These are phyloP conservation scores for Boletellus sp. DNA, from an alignment of 768 basidiomycete species.

Conservation along the genomic window DNA sequence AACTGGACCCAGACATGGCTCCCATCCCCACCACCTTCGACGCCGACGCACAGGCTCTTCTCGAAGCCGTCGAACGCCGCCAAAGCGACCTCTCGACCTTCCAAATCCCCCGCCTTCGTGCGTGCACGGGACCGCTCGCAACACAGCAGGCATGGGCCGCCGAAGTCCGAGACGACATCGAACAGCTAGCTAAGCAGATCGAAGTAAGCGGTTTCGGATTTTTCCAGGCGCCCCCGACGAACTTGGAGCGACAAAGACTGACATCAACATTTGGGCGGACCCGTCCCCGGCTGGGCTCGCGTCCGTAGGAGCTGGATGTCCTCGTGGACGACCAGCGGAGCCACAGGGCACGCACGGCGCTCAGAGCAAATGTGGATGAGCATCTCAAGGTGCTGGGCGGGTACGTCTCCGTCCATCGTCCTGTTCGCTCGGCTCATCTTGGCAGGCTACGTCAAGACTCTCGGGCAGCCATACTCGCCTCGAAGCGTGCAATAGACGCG, in stretches of 20 bases:
- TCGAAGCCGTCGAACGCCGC: constrained; percentile 52
- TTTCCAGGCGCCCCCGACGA: constrained; percentile 1
- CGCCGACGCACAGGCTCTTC: constrained; percentile 45
- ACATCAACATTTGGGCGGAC: too few species aligned
- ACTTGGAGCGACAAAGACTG: too few species aligned
- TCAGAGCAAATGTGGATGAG: constrained; percentile 48
- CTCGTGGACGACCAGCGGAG: constrained; percentile 70
- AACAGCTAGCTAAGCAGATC: constrained; percentile 56
- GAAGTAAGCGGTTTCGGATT: constrained; percentile 48
- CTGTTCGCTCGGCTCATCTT: neutral
- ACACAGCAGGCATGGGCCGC: constrained; percentile 70
- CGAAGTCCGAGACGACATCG: constrained; percentile 76
- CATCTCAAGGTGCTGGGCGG: constrained; percentile 44
- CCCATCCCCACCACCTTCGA: constrained; percentile 56
- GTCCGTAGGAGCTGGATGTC: constrained; percentile 57
- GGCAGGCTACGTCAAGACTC: constrained; percentile 58
- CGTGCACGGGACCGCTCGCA: constrained; percentile 64
- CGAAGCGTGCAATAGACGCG: constrained; percentile 70
- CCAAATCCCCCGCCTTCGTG: constrained; percentile 70
- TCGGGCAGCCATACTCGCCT: constrained; percentile 65
- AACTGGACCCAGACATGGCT: constrained; percentile 43
- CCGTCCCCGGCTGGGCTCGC: neutral
- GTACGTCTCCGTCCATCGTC: constrained; percentile 39
- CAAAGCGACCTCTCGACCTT: constrained; percentile 61
- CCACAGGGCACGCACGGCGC: constrained; percentile 46